Percentiles rank a stretch among this genome's conserved stretches.
Evolutionary conservation across 1,284 basidiomycete species (phyloP).

Genomic region (Somion occarium): DNA sequence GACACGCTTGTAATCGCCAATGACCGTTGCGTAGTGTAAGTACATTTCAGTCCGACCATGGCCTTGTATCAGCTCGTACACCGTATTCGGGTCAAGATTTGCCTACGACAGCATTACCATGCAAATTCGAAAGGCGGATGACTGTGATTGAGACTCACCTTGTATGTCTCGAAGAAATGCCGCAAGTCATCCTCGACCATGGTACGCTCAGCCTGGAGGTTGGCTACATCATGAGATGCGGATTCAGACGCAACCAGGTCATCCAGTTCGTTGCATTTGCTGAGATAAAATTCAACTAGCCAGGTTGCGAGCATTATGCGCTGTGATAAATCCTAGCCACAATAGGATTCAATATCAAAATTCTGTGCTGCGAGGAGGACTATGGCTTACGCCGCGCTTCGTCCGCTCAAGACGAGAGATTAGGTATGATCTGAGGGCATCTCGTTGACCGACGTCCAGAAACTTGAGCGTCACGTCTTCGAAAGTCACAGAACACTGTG

Average conservation of each 20-base stretch:
- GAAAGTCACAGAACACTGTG: constrained; percentile 84
- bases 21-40: constrained; percentile 81
- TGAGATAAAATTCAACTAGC: constrained; percentile 96
- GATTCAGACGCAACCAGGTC: constrained; percentile 85
- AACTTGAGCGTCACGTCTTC: constrained; percentile 93
- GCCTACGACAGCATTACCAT: constrained; percentile 37
- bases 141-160: constrained; percentile 38
- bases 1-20: constrained; percentile 82
- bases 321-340: constrained; percentile 80
- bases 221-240: constrained; percentile 82
- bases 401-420: constrained; percentile 82
- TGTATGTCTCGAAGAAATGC: constrained; percentile 91
- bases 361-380: background rate
- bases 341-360: background rate
- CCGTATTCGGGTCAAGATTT: constrained; percentile 80
- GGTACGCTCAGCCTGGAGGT: constrained; percentile 73
- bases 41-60: constrained; percentile 94
- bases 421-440: constrained; percentile 89
- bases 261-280: constrained; percentile 95
- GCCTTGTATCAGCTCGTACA: constrained; percentile 90
- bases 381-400: constrained; percentile 63
- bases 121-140: constrained; percentile 5
- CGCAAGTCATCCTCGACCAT: constrained; percentile 91
- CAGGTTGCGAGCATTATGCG: constrained; percentile 98
- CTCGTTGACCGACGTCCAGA: constrained; percentile 87